A percentile compares a stretch with the other conserved stretches of the same genome.
phyloP scores from a whole-genome alignment of 768 basidiomycete species.

The Phaeotremella fagi region DNA sequence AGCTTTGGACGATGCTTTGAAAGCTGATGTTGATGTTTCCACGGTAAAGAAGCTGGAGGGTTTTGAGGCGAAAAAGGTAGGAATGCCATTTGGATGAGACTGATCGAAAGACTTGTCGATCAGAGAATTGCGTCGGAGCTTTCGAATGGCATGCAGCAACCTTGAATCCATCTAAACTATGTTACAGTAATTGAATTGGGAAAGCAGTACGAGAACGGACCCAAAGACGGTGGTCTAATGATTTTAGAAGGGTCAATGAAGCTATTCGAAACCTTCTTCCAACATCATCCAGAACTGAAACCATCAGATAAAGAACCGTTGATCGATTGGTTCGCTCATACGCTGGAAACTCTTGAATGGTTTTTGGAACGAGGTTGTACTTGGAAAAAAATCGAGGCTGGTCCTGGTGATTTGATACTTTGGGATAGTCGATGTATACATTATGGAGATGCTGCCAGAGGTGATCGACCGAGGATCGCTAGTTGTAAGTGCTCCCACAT shows the following conservation, averaged over 20 bases:
- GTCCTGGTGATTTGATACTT: constrained; percentile 45
- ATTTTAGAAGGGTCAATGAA: constrained; percentile 46
- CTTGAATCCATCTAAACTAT: constrained; percentile 4
- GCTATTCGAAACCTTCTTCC: constrained; percentile 46
- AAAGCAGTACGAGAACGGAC: constrained; percentile 43
- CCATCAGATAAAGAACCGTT: constrained; percentile 24
- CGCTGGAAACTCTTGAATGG: constrained; percentile 42
- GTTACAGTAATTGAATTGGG: no score
- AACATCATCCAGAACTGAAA: constrained; percentile 31
- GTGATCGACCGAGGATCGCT: constrained; percentile 34
- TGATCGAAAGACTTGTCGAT: no score
- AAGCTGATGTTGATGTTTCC: background rate
- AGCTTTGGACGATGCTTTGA: constrained; percentile 1
- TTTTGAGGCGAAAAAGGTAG: constrained; percentile 1
- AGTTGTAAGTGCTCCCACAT: constrained; percentile 37
- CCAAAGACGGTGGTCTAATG: constrained; percentile 49
- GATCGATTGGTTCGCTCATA: constrained; percentile 27
- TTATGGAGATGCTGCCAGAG: constrained; percentile 36
- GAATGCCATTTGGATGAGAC: no score
- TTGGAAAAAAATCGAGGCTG: constrained; percentile 46
- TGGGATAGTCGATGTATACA: constrained; percentile 47
- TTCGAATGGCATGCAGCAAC: constrained; percentile 7
- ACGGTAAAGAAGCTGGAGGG: background rate
- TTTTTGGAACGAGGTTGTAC: constrained; percentile 47
- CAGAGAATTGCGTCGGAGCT: no score